Percentiles rank a stretch among this genome's conserved stretches.
Conservation (phyloP, 2,329 filamentous ascomycete species). For the Neopestalotiopsis sp. region DNA sequence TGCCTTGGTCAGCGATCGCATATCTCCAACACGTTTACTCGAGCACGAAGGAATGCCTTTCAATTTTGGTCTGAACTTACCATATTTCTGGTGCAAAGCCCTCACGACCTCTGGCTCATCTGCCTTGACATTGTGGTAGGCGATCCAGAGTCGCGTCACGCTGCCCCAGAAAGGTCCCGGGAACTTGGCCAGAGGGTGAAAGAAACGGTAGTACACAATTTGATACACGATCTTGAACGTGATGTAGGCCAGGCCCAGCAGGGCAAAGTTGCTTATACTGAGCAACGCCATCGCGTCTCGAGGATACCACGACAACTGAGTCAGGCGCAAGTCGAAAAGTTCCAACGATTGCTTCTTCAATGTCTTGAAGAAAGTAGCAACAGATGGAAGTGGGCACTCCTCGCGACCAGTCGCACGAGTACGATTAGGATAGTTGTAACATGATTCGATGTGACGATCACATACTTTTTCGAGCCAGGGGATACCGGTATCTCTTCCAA, state of each 20-base stretch:
- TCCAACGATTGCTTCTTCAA: background rate
- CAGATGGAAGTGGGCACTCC: background rate
- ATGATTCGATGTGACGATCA: background rate
- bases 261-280: constrained; percentile 38
- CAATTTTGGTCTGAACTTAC: constrained; percentile 30
- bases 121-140: constrained; percentile 53
- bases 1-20: background rate
- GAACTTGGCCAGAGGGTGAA: constrained; percentile 56
- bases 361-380: background rate
- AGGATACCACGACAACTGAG: background rate
- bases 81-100: constrained; percentile 52
- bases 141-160: constrained; percentile 59
- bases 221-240: constrained; percentile 44
- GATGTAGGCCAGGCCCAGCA: constrained; percentile 38
- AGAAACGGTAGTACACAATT: constrained; percentile 54
- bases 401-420: background rate
- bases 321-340: background rate
- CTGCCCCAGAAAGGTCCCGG: constrained; percentile 60
- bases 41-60: too few species aligned
- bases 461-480: background rate
- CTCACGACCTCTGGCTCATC: constrained; percentile 48
- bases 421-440: background rate
- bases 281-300: constrained; percentile 40
- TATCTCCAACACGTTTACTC: too few species aligned
- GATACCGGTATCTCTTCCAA: background rate